Evolutionary conservation across 371 early-diverging fungal species (phyloP).

Genomic region (Nematocida ironsii): DNA sequence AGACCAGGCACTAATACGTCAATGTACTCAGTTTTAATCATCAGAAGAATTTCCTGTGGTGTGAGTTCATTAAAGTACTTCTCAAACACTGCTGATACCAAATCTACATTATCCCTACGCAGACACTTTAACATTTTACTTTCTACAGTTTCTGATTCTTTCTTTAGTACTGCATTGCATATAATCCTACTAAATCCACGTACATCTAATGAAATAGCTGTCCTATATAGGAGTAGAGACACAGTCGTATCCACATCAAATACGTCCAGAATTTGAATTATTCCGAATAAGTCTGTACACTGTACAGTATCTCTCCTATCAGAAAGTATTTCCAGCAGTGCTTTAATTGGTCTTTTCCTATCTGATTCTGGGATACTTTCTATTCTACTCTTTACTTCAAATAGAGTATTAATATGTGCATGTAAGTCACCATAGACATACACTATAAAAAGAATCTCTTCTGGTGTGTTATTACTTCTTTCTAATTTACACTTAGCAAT

Average conservation of each 20-base stretch:
- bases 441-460: not conserved
- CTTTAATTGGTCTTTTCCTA: slow-evolving; percentile 19
- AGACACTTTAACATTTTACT: slow-evolving; percentile 2
- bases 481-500: not conserved
- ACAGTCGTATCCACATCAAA: slow-evolving; percentile 24
- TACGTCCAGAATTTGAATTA: not conserved
- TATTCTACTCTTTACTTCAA: not conserved
- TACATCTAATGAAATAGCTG: not conserved
- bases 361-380: slow-evolving; percentile 1
- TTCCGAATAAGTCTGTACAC: not conserved
- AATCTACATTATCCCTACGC: not conserved
- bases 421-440: slow-evolving; percentile 5
- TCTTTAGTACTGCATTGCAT: not conserved
- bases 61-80: not conserved
- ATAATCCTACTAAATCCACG: not conserved
- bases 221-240: slow-evolving; percentile 2
- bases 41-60: not conserved
- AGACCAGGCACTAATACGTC: not conserved
- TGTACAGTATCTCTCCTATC: not conserved
- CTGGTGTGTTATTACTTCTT: not conserved
- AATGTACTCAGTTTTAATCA: not conserved
- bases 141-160: not conserved
- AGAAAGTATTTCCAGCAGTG: slow-evolving; percentile 2
- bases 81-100: slow-evolving; percentile 3
- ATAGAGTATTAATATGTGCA: not conserved